Conservation (phyloP, 441 rosid genomes). For the Eruca vesicaria region DNA sequence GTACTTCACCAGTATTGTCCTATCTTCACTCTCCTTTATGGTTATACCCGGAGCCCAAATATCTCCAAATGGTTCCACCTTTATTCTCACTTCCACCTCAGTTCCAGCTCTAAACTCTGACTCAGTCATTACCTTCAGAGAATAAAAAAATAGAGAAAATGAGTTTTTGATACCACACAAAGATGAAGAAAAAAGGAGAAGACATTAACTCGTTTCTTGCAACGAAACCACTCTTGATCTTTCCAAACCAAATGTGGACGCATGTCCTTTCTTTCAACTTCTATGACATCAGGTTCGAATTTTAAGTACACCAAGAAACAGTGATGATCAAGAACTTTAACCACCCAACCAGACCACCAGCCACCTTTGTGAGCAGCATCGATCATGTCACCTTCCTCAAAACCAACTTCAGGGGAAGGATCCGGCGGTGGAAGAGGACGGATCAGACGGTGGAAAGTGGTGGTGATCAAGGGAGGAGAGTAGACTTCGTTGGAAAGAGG, state of each 20-base stretch:
- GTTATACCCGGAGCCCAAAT: slow-evolving; percentile 64
- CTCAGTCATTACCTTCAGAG: slow-evolving; percentile 31
- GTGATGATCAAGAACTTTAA: slow-evolving; percentile 22
- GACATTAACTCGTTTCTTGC: slow-evolving; percentile 29
- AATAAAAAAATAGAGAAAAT: not conserved
- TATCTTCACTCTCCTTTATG: slow-evolving; percentile 44
- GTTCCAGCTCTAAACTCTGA: slow-evolving; percentile 53
- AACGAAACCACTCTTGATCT: slow-evolving; percentile 46
- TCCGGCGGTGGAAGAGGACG: slow-evolving; percentile 46
- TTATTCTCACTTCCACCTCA: slow-evolving; percentile 41
- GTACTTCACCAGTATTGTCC: slow-evolving; percentile 46
- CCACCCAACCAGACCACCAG: slow-evolving; percentile 51
- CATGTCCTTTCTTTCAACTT: slow-evolving; percentile 35
- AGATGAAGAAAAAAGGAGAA: not conserved
- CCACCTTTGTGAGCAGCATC: slow-evolving; percentile 45
- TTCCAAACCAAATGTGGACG: slow-evolving; percentile 46
- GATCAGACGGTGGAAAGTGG: slow-evolving; percentile 30
- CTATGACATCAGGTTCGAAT: slow-evolving; percentile 39
- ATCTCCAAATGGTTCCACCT: slow-evolving; percentile 27
- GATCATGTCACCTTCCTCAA: slow-evolving; percentile 40
- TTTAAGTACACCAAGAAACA: slow-evolving; percentile 40
- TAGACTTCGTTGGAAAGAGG: slow-evolving; percentile 34
- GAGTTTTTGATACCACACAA: not conserved
- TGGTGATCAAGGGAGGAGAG: slow-evolving; percentile 26
- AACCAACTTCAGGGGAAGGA: slow-evolving; percentile 16